Evolutionary conservation across 225 moss, liverwort and hornwort genomes (phyloP).

Genomic region (Lunularia cruciata): DNA sequence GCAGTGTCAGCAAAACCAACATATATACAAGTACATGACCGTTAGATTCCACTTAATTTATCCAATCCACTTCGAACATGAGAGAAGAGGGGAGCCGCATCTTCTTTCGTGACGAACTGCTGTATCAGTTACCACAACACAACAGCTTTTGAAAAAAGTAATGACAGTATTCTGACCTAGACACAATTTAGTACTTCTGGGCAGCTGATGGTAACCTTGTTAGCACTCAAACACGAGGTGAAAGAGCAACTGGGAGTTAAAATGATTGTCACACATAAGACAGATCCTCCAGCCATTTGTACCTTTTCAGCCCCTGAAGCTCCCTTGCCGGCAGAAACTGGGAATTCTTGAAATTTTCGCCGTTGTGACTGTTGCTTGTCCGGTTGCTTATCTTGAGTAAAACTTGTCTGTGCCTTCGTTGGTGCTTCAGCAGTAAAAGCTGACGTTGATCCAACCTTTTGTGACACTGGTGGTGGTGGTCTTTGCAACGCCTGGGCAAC

Average conservation of each 20-base stretch:
- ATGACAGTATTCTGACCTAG: too few relatives aligned
- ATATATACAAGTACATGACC: background rate
- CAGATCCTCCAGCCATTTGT: too few relatives aligned
- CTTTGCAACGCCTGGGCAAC: constrained; percentile 63
- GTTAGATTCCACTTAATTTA: constrained; percentile 4
- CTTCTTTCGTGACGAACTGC: constrained; percentile 14
- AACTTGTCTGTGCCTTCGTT: constrained; percentile 48
- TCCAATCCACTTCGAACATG: background rate
- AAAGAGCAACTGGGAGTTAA: background rate
- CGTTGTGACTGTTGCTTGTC: constrained; percentile 58
- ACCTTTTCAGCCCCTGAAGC: constrained; percentile 66
- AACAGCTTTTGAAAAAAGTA: too few relatives aligned
- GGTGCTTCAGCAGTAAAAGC: constrained; percentile 26
- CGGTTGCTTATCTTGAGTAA: constrained; percentile 34
- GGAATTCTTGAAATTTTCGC: constrained; percentile 93
- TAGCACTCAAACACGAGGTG: background rate
- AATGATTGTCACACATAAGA: too few relatives aligned
- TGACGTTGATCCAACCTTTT: constrained; percentile 50
- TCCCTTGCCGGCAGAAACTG: constrained; percentile 53
- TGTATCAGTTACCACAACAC: too few relatives aligned
- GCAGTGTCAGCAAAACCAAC: constrained; percentile 65
- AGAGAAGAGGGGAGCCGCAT: background rate
- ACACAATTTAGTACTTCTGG: background rate
- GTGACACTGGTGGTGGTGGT: constrained; percentile 73
- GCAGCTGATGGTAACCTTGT: background rate